phyloP scores from a whole-genome alignment of 1,139 yeast genomes.

The Lipomyces yarrowii region DNA sequence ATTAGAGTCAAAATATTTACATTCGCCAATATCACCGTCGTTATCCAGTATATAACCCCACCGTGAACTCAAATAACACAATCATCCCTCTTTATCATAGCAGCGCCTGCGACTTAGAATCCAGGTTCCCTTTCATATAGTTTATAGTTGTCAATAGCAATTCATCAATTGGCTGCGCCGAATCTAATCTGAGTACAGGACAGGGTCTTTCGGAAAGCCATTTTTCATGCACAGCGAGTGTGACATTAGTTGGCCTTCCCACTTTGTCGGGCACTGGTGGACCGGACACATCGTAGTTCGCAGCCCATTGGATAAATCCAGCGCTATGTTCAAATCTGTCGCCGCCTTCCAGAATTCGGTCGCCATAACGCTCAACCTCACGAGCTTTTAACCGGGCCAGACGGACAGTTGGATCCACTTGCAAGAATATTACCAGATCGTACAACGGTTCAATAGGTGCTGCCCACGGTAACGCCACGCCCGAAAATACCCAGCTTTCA shows the following conservation, averaged over 20 bases:
- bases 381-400: conserved; percentile 1
- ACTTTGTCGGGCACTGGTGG: not conserved
- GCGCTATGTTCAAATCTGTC: conserved; percentile 8
- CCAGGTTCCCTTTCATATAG: conserved; percentile 1
- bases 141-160: not conserved
- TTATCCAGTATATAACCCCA: no score
- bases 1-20: no score
- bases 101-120: not conserved
- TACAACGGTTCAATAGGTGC: conserved; percentile 5
- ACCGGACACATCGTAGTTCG: not conserved
- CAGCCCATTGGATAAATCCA: conserved; percentile 3
- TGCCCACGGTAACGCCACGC: conserved; percentile 5
- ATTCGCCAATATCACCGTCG: no score
- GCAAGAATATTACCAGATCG: conserved; percentile 7
- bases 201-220: conserved; percentile 7
- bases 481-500: conserved; percentile 4
- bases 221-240: not conserved
- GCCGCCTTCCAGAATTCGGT: conserved; percentile 4
- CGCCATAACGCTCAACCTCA: conserved; percentile 9
- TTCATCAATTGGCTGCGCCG: conserved; percentile 2
- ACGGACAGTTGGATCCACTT: conserved; percentile 8
- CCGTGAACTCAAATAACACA: no score
- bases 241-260: conserved; percentile 2
- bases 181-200: conserved; percentile 8
- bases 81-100: not conserved